Conservation (phyloP, 208 protist species). For the Trypanosoma boissoni region DNA sequence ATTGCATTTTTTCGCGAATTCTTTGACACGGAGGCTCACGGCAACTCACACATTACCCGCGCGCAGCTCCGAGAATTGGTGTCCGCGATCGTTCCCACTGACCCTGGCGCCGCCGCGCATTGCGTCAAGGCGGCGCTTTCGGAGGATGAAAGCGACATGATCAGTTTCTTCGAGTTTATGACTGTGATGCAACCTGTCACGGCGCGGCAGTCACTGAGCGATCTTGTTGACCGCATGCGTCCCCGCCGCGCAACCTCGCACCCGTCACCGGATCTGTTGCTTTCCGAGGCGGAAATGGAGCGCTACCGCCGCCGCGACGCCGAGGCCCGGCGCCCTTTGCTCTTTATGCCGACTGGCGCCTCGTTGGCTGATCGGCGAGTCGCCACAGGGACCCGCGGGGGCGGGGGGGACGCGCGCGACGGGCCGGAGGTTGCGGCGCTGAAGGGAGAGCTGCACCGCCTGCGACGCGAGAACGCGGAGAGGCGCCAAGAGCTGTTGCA, state of each 20-base stretch:
- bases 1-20: constrained; percentile 9
- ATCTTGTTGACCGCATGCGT: constrained; percentile 7
- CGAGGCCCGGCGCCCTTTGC: neutral
- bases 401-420: neutral
- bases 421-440: neutral
- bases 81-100: constrained; percentile 1
- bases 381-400: neutral
- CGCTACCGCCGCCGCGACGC: constrained; percentile 7
- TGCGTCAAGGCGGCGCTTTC: constrained; percentile 11
- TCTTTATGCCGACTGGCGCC: neutral
- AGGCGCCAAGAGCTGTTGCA: constrained; percentile 2
- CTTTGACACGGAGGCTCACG: constrained; percentile 9
- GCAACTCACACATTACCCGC: neutral
- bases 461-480: constrained; percentile 9
- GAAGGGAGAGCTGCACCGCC: neutral
- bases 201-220: constrained; percentile 2
- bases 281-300: neutral
- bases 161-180: constrained; percentile 23
- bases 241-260: too few species aligned
- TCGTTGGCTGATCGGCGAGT: neutral
- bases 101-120: neutral
- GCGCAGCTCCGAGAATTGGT: constrained; percentile 6
- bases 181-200: constrained; percentile 17
- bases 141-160: constrained; percentile 15
- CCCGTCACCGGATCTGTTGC: neutral